Evolutionary conservation across 345 rosid genomes (phyloP).

Genomic region (Cardamine chenopodiifolia): DNA sequence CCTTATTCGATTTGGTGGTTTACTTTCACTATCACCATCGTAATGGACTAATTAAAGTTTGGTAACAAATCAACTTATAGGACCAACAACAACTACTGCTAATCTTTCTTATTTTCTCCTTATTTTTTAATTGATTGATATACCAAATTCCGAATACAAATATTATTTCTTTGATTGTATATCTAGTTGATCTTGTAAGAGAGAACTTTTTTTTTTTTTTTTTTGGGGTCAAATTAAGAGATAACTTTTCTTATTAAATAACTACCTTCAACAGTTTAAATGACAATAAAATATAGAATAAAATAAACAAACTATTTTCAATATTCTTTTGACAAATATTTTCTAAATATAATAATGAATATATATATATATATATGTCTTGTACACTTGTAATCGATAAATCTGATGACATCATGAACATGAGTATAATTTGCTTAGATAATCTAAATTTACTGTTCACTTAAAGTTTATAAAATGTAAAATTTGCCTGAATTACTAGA

Average conservation of each 20-base stretch:
- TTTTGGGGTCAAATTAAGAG: no score
- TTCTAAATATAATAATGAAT: neutral
- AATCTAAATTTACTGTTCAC: neutral
- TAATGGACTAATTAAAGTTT: constrained; percentile 18
- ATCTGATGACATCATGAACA: neutral
- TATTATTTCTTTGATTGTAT: neutral
- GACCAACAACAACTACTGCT: constrained; percentile 22
- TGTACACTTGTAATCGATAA: neutral
- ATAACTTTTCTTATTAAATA: neutral
- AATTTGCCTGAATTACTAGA: neutral
- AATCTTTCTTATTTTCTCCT: neutral
- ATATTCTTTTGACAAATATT: neutral
- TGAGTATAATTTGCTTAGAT: neutral
- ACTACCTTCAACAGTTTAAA: neutral
- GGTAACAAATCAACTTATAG: constrained; percentile 37
- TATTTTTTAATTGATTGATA: neutral
- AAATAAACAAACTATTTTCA: neutral
- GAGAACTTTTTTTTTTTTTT: neutral
- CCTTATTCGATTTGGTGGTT: no score
- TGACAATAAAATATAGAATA: neutral
- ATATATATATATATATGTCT: no score
- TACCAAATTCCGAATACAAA: neutral
- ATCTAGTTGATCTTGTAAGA: neutral
- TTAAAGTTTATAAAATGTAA: neutral
- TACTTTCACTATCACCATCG: constrained; percentile 1